Conservation (phyloP, 139 green algal genomes). For the Pleodorina starrii region DNA sequence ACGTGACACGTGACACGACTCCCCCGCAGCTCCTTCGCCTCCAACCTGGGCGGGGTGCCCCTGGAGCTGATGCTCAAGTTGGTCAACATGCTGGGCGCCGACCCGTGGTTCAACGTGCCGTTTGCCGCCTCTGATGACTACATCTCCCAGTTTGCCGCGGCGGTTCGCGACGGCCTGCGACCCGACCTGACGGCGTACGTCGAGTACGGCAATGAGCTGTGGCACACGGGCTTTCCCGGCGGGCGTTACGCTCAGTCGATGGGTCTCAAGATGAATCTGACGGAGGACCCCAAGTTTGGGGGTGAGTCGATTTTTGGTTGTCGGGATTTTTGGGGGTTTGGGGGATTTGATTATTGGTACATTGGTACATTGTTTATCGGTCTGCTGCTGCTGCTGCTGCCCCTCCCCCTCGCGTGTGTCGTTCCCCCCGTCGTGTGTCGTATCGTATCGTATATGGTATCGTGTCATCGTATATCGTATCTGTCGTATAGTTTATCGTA, state of each 20-base stretch:
- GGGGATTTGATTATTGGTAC: too few relatives aligned
- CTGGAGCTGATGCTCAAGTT: conserved; percentile 56
- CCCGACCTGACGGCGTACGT: conserved; percentile 53
- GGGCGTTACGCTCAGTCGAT: conserved; percentile 48
- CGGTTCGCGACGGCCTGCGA: conserved; percentile 37
- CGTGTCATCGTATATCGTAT: too few relatives aligned
- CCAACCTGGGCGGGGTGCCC: conserved; percentile 38
- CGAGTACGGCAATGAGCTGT: conserved; percentile 58
- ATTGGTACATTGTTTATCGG: too few relatives aligned
- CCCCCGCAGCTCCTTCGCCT: conserved; percentile 46
- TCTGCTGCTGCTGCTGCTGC: too few relatives aligned
- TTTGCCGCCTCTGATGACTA: conserved; percentile 39
- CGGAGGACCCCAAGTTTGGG: conserved; percentile 15
- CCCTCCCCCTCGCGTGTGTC: too few relatives aligned
- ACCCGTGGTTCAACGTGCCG: conserved; percentile 54
- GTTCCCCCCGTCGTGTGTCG: too few relatives aligned
- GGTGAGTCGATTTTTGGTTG: not conserved
- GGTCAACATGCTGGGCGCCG: conserved; percentile 51
- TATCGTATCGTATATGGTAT: too few relatives aligned
- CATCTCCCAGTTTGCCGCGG: conserved; percentile 28
- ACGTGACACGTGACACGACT: too few relatives aligned
- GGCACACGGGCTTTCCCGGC: conserved; percentile 57
- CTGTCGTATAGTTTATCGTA: too few relatives aligned
- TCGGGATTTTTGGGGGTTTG: too few relatives aligned
- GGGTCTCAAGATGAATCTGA: conserved; percentile 38